Evolutionary conservation across 2,329 filamentous ascomycete genomes (phyloP).

Genomic region (Diaporthe vexans): DNA sequence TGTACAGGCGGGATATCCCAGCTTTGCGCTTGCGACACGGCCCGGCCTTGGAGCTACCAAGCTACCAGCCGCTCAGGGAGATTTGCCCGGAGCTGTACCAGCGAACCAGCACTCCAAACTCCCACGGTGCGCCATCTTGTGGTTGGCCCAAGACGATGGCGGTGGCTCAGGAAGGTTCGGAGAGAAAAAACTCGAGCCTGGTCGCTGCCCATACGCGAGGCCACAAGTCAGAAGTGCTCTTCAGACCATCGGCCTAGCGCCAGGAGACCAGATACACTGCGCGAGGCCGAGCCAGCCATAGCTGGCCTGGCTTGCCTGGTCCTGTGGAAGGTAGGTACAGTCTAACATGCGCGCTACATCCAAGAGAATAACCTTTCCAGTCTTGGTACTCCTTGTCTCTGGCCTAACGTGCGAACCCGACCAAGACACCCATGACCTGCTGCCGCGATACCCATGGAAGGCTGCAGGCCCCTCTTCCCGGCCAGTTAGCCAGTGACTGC

Average conservation of each 20-base stretch:
- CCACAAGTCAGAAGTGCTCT: neutral
- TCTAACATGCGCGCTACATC: neutral
- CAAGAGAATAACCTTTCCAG: neutral
- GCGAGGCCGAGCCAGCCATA: slow-evolving; percentile 5
- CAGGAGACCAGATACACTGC: slow-evolving; percentile 17
- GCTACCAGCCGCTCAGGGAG: slow-evolving; percentile 5
- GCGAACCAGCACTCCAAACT: slow-evolving; percentile 3
- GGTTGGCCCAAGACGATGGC: neutral
- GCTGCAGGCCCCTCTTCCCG: slow-evolving; percentile 13
- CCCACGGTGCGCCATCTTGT: neutral
- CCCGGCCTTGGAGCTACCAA: slow-evolving; percentile 28
- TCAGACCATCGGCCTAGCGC: neutral
- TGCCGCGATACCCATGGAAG: slow-evolving; percentile 32
- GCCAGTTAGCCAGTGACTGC: neutral
- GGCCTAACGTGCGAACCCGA: slow-evolving; percentile 22
- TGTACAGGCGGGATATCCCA: slow-evolving; percentile 31
- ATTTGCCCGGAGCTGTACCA: slow-evolving; percentile 16
- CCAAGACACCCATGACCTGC: neutral
- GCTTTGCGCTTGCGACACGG: slow-evolving; percentile 14
- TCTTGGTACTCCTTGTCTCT: slow-evolving; percentile 7
- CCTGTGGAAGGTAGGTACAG: neutral
- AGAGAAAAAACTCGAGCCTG: neutral
- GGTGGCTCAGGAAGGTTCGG: neutral
- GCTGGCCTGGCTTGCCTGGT: neutral
- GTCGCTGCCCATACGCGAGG: neutral